Evolutionary conservation across 257 asterid genomes (phyloP).

Genomic region (Agastache rugosa): DNA sequence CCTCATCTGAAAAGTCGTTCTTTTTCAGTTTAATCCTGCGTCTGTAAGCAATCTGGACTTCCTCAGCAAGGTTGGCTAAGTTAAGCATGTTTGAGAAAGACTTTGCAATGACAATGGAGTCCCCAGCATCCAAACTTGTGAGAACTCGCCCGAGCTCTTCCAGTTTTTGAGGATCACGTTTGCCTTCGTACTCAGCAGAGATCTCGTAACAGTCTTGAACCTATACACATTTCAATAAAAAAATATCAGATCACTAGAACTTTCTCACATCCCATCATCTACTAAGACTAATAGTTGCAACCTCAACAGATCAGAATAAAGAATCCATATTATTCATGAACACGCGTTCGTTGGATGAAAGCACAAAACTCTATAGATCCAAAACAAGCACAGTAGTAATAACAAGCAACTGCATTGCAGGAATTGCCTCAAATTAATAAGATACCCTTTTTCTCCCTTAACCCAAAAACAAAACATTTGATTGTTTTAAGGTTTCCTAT

Average conservation of each 20-base stretch:
- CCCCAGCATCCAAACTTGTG: constrained; percentile 95
- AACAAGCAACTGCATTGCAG: constrained; percentile 1
- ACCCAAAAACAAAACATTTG: neutral
- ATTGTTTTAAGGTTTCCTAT: neutral
- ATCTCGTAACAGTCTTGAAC: constrained; percentile 95
- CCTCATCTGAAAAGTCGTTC: constrained; percentile 85
- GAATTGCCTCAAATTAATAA: neutral
- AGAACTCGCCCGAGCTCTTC: constrained; percentile 93
- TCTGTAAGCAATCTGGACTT: constrained; percentile 97
- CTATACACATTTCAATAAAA: constrained; percentile 43
- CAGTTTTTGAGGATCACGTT: constrained; percentile 67
- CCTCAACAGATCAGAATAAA: neutral
- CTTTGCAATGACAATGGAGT: constrained; percentile 87
- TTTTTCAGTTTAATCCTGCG: constrained; percentile 81
- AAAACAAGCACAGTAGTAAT: neutral
- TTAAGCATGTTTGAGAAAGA: constrained; percentile 95
- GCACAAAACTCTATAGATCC: neutral
- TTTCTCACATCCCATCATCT: neutral
- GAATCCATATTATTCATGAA: neutral
- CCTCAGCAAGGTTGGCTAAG: constrained; percentile 94
- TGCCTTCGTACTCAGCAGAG: constrained; percentile 88
- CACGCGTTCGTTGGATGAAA: neutral
- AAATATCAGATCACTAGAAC: constrained; percentile 24
- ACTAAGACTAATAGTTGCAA: constrained; percentile 5
- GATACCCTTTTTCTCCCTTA: neutral